These are phyloP conservation scores for Letharia columbiana DNA, from an alignment of 495 filamentous ascomycete species.

Conservation along the genomic window DNA sequence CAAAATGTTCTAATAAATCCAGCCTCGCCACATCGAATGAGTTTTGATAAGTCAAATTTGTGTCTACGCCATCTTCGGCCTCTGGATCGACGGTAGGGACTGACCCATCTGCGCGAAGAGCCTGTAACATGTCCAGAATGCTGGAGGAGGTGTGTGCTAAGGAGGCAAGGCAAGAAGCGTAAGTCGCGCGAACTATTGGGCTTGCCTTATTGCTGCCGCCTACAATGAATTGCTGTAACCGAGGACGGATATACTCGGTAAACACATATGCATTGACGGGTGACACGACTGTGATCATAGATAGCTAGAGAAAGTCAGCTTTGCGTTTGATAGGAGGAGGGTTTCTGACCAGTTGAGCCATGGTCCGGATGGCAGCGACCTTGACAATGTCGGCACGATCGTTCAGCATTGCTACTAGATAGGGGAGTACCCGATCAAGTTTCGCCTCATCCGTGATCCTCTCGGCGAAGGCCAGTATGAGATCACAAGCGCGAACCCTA, in stretches of 20 bases:
- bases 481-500: constrained; percentile 82
- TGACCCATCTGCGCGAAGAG: constrained; percentile 75
- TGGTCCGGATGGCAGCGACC: constrained; percentile 70
- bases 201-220: constrained; percentile 49
- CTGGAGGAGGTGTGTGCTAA: constrained; percentile 80
- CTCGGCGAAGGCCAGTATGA: constrained; percentile 87
- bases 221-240: constrained; percentile 62
- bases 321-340: neutral
- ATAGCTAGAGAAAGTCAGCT: constrained; percentile 40
- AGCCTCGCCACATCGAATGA: constrained; percentile 73
- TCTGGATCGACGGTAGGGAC: constrained; percentile 70
- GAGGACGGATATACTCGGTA: constrained; percentile 85
- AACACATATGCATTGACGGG: constrained; percentile 95
- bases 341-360: constrained; percentile 62
- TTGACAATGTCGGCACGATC: constrained; percentile 78
- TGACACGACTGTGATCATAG: constrained; percentile 76
- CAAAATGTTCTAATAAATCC: constrained; percentile 72
- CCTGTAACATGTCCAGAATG: constrained; percentile 86
- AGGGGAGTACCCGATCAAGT: constrained; percentile 86
- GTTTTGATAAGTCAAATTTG: constrained; percentile 58
- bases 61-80: constrained; percentile 58
- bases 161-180: constrained; percentile 84
- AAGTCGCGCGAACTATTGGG: constrained; percentile 72
- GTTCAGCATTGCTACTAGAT: constrained; percentile 69
- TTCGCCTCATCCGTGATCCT: constrained; percentile 92